Evolutionary conservation across 148 eudicot species (phyloP).

Genomic region (Amaranthus hypochondriacus): DNA sequence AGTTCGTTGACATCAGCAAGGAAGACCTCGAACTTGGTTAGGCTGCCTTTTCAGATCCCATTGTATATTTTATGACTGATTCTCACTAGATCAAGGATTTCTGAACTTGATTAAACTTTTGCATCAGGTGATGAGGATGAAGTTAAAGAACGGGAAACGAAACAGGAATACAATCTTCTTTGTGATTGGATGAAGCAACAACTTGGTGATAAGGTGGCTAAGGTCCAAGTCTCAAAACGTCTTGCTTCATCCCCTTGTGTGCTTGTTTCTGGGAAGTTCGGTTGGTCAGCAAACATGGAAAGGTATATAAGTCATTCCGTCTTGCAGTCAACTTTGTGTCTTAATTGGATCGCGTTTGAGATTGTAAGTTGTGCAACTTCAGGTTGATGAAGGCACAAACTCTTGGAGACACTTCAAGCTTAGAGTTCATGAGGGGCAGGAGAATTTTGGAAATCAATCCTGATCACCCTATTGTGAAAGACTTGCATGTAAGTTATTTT

Average conservation of each 20-base stretch:
- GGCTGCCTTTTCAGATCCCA: slow-evolving; percentile 13
- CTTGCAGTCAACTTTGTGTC: not conserved
- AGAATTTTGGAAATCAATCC: slow-evolving; percentile 94
- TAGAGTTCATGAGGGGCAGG: slow-evolving; percentile 98
- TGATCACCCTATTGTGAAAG: slow-evolving; percentile 93
- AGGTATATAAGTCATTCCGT: slow-evolving; percentile 36
- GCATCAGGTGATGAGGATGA: slow-evolving; percentile 83
- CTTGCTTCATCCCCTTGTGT: slow-evolving; percentile 96
- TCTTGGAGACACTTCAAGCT: slow-evolving; percentile 83
- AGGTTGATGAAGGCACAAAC: slow-evolving; percentile 99
- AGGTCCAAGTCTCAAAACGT: slow-evolving; percentile 93
- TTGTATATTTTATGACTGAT: not conserved
- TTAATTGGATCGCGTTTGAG: not conserved
- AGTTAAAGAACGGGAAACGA: slow-evolving; percentile 79
- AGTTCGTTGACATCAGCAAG: slow-evolving; percentile 99
- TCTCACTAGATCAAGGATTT: not conserved
- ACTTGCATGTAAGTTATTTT: slow-evolving; percentile 54
- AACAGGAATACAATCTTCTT: slow-evolving; percentile 78
- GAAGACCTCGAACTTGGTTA: slow-evolving; percentile 97
- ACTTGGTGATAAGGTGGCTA: slow-evolving; percentile 96
- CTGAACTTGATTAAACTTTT: not conserved
- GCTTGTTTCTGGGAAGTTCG: slow-evolving; percentile 97
- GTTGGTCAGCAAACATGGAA: slow-evolving; percentile 99
- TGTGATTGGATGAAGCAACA: slow-evolving; percentile 99
- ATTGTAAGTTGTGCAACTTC: slow-evolving; percentile 5